Evolutionary conservation across 2,329 filamentous ascomycete genomes (phyloP), one percentile per base, ranked within the genome.

Genomic region (Ilyonectria mors-panacis): DNA sequence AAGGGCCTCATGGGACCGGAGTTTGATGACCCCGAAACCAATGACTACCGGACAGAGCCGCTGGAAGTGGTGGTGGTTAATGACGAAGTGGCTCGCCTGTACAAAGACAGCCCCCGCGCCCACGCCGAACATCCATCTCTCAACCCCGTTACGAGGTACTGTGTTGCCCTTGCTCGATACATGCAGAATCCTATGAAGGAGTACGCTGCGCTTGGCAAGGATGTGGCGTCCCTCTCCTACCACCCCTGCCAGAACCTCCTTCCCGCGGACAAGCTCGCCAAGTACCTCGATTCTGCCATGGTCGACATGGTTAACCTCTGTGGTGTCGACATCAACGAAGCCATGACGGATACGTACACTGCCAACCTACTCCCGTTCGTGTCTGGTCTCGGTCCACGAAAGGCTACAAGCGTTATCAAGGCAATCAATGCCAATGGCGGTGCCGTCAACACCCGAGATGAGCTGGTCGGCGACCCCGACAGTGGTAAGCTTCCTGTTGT

Each of bases 251-350:
- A 99, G 79, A 92, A 95, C 68, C 88, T 98, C 33, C 87, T 99
- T 15, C 92, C 95, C 0, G 89, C 94, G 67, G 95, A 98, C 42
- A 95, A 97, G 83, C 86, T 99, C 44, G 84, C 92, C 69, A 94
- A 93, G 78, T 90, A 94, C 67, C 87, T 99, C 17, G 96, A 99
- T 76, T 97, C 93, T n/a, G 94, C 95, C 50, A 93, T 99, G 90
- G 95, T 99, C 12, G 96, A 99, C 78, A 97, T 97, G 88, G 96
- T 99, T 73, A 99, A 99, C 79, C 89, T 99, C 48, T 94, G 95
- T 51, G 96, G 96, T 77, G 94, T 99, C 42, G 94, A 98, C 75
- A 92, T 99, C 77, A 97, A 98, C 75, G 95, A 98, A 72, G 94
- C 95, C 15, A 91, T 97, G 63, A 87, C 86, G 47, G 94, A 98